Conservation (phyloP, 2,329 filamentous ascomycete genomes). For the Cladorrhinum sp. region DNA sequence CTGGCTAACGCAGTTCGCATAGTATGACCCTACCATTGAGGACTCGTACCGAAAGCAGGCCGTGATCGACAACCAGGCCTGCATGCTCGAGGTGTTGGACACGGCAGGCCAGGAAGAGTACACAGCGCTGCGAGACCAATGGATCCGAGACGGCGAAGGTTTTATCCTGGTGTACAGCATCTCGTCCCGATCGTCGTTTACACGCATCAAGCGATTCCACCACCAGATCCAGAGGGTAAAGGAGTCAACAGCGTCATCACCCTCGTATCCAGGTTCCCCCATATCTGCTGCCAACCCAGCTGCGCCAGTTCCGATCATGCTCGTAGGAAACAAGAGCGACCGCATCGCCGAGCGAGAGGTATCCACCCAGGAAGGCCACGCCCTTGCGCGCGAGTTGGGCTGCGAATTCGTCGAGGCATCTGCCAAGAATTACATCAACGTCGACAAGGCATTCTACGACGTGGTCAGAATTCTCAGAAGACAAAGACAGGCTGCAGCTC, state of each 20-base stretch:
- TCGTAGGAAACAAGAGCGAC: conserved; percentile 98
- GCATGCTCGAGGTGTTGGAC: conserved; percentile 96
- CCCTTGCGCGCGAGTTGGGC: conserved; percentile 83
- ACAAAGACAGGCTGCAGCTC: conserved; percentile 31
- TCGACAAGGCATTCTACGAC: conserved; percentile 97
- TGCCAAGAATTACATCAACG: conserved; percentile 97
- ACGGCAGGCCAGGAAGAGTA: conserved; percentile 99
- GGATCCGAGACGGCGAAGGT: conserved; percentile 96
- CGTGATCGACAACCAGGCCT: conserved; percentile 90
- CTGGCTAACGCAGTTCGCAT: conserved; percentile 19
- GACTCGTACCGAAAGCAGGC: conserved; percentile 86
- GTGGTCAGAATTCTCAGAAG: conserved; percentile 87
- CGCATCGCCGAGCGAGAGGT: conserved; percentile 93
- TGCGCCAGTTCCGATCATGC: conserved; percentile 86
- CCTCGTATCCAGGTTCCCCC: conserved; percentile 73
- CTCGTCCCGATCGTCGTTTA: conserved; percentile 91
- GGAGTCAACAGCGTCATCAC: conserved; percentile 76
- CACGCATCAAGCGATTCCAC: conserved; percentile 91
- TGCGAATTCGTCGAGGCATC: conserved; percentile 98
- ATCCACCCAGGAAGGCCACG: conserved; percentile 91
- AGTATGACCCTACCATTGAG: conserved; percentile 87
- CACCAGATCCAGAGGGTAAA: conserved; percentile 97
- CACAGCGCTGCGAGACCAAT: conserved; percentile 92
- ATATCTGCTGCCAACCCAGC: conserved; percentile 58
- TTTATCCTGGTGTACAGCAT: conserved; percentile 99